phyloP scores from a whole-genome alignment of 176 grass and related monocot genomes.

The Poa pratensis region DNA sequence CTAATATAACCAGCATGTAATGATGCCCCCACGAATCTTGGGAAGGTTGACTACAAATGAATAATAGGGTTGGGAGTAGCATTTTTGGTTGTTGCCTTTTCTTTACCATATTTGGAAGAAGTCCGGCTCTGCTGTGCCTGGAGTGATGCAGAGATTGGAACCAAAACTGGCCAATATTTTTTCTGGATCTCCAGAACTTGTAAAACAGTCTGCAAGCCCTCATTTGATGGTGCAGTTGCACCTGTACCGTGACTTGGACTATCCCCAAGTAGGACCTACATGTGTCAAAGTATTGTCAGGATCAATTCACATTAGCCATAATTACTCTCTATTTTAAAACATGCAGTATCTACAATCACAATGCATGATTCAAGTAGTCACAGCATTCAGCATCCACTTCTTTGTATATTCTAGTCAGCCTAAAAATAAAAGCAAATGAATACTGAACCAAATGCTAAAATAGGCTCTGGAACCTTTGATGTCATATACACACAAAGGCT shows the following conservation, averaged over 20 bases:
- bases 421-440: slow-evolving; percentile 32
- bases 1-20: neutral
- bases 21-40: neutral
- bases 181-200: slow-evolving; percentile 74
- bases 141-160: slow-evolving; percentile 56
- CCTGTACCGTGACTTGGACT: slow-evolving; percentile 35
- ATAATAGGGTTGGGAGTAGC: neutral
- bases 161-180: slow-evolving; percentile 79
- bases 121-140: slow-evolving; percentile 55
- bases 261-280: slow-evolving; percentile 79
- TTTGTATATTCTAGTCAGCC: slow-evolving; percentile 6
- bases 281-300: slow-evolving; percentile 30
- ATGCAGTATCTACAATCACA: slow-evolving; percentile 27
- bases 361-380: neutral
- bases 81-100: slow-evolving; percentile 28
- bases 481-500: slow-evolving; percentile 17
- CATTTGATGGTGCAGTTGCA: slow-evolving; percentile 62
- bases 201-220: slow-evolving; percentile 67
- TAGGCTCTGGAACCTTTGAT: slow-evolving; percentile 10
- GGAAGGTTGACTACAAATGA: slow-evolving; percentile 1
- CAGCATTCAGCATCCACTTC: neutral
- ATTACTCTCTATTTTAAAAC: neutral
- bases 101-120: slow-evolving; percentile 72
- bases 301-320: slow-evolving; percentile 15
- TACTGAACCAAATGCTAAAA: neutral